Evolutionary conservation across 805 yeast species (phyloP).

Genomic region (Lipomyces mesembrius): DNA sequence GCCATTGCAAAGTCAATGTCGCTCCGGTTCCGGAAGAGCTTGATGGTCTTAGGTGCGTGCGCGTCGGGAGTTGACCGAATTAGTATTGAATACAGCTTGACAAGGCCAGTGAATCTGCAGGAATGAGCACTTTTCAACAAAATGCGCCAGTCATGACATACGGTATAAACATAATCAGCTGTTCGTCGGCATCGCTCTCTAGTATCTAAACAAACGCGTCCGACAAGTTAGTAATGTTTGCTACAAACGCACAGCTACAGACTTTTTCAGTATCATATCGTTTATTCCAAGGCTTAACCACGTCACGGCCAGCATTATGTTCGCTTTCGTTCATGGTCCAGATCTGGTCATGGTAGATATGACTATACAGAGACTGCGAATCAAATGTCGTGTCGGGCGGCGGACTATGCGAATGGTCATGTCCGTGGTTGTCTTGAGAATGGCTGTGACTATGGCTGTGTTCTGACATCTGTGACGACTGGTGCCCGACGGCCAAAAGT

Average conservation of each 20-base stretch:
- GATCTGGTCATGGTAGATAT: constrained; percentile 64
- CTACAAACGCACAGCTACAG: not conserved
- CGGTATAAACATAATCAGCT: constrained; percentile 76
- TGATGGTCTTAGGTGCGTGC: constrained; percentile 69
- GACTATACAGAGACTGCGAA: constrained; percentile 58
- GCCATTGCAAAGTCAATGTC: constrained; percentile 75
- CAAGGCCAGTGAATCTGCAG: constrained; percentile 63
- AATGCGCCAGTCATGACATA: not conserved
- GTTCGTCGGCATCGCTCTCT: constrained; percentile 80
- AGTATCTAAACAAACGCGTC: constrained; percentile 42
- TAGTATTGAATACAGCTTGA: constrained; percentile 73
- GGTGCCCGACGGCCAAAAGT: not conserved
- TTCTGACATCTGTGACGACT: constrained; percentile 11
- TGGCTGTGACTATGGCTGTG: constrained; percentile 8
- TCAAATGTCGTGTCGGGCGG: constrained; percentile 72
- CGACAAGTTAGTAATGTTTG: not conserved
- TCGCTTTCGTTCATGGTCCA: constrained; percentile 66
- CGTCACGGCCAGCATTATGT: constrained; percentile 53
- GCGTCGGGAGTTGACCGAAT: constrained; percentile 65
- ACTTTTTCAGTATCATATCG: constrained; percentile 53
- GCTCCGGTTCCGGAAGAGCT: constrained; percentile 71
- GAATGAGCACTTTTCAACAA: not conserved
- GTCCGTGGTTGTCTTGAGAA: constrained; percentile 36
- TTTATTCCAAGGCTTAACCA: constrained; percentile 60
- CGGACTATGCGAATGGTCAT: constrained; percentile 47